Base-by-base conservation (phyloP, 352 stramenopile genomes). In the Blastocystis hominis region DNA sequence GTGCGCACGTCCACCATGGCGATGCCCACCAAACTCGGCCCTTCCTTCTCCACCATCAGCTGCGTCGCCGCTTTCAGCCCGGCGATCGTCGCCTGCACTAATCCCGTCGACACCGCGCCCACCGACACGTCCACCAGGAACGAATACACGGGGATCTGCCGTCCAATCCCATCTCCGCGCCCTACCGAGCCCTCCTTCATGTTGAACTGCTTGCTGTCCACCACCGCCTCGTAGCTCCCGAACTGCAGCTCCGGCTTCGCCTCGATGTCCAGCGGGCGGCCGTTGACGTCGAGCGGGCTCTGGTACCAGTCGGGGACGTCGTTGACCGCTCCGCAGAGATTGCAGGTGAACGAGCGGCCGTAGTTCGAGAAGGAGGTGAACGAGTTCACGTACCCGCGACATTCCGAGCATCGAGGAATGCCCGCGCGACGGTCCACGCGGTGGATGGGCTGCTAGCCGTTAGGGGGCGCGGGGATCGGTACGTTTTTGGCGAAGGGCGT, bases 401-500 rank as follows among this genome's bases (percentile, higher is more conserved):
- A 80, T 4, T 66, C 46, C 4, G 70, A 80, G 50, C 70, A 80
- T 5, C 70, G 70, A 30, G 70, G 70, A 62, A 80, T 63, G 20
- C 70, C 70, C n/a, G 17, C 24, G n/a, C 36, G 20, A 24, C 70
- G 70, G 20, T 80, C 70, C 3, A 40, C 50, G 20, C 70, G 70
- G 3, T 7, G 44, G 30, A 80, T n/a, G 3, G 46, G 10, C 36
- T 80, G 70, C 68, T 80, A 62, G 5, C 4, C 46, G 38, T 62
- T 2, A 62, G 3, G 44, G 1, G 1, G 6, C n/a, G n/a, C 6
- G 36, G 34, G 50, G 6, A 44, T 9, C 44, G 38, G 42, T n/a
- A 64, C 70, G 40, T 61, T 62, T 3, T 80, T 80, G n/a, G 70
- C 50, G 30, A 80, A 80, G 46, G 70, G 70, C n/a, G 70, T 80